These are phyloP conservation scores for Malus hybrid DNA, from an alignment of 331 rosid species.

Conservation along the genomic window DNA sequence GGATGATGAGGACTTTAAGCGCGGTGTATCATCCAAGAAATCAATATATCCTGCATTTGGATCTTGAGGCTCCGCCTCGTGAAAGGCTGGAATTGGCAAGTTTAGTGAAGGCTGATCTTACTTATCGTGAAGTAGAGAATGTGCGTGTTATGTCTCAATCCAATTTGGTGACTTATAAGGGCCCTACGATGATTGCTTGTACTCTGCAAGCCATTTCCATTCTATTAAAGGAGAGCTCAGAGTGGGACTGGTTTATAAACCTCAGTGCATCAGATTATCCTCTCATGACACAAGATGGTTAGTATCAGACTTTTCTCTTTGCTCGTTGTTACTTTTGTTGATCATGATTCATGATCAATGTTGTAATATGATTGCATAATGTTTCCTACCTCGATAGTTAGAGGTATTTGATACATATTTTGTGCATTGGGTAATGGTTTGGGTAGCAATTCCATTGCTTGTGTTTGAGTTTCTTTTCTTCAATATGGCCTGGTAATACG, in stretches of 20 bases:
- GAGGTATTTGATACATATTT: slow-evolving; percentile 1
- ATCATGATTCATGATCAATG: neutral
- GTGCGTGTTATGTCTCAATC: slow-evolving; percentile 97
- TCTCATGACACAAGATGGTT: slow-evolving; percentile 90
- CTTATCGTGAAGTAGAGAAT: slow-evolving; percentile 73
- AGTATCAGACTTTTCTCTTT: slow-evolving; percentile 4
- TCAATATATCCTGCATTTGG: slow-evolving; percentile 84
- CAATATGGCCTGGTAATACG: neutral
- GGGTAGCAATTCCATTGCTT: neutral
- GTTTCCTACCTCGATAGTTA: neutral
- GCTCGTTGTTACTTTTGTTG: neutral
- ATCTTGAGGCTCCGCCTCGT: slow-evolving; percentile 97
- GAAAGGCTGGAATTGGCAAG: slow-evolving; percentile 89
- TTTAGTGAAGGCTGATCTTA: slow-evolving; percentile 75
- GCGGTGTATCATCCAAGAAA: slow-evolving; percentile 95
- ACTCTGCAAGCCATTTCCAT: slow-evolving; percentile 93
- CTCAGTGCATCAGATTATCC: slow-evolving; percentile 99
- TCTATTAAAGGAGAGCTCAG: slow-evolving; percentile 76
- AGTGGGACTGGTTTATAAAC: slow-evolving; percentile 98
- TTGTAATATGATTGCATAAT: slow-evolving; percentile 6
- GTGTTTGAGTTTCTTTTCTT: slow-evolving; percentile 6
- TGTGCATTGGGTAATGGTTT: neutral
- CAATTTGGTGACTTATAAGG: slow-evolving; percentile 95
- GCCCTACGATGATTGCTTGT: slow-evolving; percentile 97
- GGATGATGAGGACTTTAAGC: slow-evolving; percentile 92